A percentile compares a stretch with the other conserved stretches of the same genome.
These are phyloP conservation scores for Backusella tuberculispora DNA, from an alignment of 192 early-diverging fungal genomes.

Conservation along the genomic window DNA sequence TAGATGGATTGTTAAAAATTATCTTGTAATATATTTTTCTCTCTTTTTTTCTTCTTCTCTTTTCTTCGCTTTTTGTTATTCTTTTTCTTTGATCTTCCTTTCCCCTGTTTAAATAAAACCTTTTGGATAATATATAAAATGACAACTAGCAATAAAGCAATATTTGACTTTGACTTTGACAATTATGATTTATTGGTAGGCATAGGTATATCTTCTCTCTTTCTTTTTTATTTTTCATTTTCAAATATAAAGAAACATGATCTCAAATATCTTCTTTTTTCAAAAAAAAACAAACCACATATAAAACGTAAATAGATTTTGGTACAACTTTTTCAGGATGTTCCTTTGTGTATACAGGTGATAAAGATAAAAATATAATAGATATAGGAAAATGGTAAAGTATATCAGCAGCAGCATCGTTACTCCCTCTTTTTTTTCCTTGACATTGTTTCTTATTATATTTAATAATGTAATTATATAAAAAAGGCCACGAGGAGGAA, in stretches of 20 bases:
- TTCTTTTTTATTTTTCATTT: neutral
- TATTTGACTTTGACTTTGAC: neutral
- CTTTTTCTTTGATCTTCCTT: neutral
- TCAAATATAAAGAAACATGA: too few species aligned
- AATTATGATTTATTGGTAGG: conserved; percentile 8
- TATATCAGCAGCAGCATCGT: neutral
- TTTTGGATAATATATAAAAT: neutral
- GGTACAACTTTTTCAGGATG: conserved; percentile 2
- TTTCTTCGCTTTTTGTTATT: neutral
- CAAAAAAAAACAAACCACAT: neutral
- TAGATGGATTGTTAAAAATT: neutral
- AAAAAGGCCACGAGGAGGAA: neutral
- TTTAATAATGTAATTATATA: neutral
- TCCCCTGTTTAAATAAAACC: too few species aligned
- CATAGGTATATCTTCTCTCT: neutral
- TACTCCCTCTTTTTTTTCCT: neutral
- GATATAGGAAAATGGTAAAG: conserved; percentile 5
- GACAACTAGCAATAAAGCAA: neutral
- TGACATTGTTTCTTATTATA: neutral
- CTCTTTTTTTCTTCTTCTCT: neutral
- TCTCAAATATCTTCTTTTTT: neutral
- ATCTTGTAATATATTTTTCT: neutral
- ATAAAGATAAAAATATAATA: neutral
- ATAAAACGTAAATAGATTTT: neutral
- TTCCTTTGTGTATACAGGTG: neutral